These are phyloP conservation scores for Elongisporangium anandrum DNA, from an alignment of 352 stramenopile genomes.

Conservation along the genomic window DNA sequence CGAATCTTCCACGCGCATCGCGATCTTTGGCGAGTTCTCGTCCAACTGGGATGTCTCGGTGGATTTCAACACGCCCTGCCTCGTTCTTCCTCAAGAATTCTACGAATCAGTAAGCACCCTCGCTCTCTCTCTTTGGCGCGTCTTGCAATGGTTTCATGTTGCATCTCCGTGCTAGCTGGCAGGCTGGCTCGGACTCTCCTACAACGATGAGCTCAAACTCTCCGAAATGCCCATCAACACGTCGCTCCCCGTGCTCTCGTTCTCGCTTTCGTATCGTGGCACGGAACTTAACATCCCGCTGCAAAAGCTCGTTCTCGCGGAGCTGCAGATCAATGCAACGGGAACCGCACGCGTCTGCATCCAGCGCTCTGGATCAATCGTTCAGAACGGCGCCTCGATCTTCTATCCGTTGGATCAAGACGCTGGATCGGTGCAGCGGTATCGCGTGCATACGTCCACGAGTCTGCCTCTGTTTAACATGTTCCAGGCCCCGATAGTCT, in stretches of 20 bases:
- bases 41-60: constrained; percentile 54
- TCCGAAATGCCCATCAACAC: constrained; percentile 27
- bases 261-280: constrained; percentile 36
- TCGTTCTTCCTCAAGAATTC: constrained; percentile 56
- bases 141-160: background rate
- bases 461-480: constrained; percentile 67
- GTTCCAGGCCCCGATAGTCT: constrained; percentile 52
- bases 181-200: constrained; percentile 42
- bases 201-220: constrained; percentile 37
- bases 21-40: constrained; percentile 49
- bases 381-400: constrained; percentile 44
- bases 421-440: constrained; percentile 30
- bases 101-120: constrained; percentile 38
- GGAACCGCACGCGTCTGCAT: constrained; percentile 33
- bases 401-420: constrained; percentile 45
- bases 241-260: constrained; percentile 32
- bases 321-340: constrained; percentile 12
- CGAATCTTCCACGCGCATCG: constrained; percentile 5
- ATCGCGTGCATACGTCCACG: constrained; percentile 42
- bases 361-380: constrained; percentile 44
- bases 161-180: constrained; percentile 38
- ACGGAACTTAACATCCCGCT: constrained; percentile 32
- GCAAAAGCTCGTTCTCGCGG: constrained; percentile 30
- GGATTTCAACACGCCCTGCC: constrained; percentile 56
- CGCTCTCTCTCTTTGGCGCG: background rate